A percentile compares a stretch with the other conserved stretches of the same genome.
Conservation (phyloP, 805 yeast genomes). For the Pichia deserticola region DNA sequence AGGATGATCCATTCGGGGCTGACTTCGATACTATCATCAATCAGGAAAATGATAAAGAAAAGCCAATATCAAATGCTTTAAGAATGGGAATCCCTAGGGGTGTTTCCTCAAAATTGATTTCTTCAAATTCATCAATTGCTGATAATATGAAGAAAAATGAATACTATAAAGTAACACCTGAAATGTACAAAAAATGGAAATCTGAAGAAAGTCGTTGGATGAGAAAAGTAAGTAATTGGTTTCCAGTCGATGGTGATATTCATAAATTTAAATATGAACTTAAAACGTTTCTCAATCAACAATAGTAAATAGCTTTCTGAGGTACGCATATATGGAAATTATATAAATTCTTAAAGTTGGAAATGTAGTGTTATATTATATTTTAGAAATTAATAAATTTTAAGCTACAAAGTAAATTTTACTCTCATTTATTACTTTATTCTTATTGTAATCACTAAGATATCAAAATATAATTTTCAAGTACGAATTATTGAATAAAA, state of each 20-base stretch:
- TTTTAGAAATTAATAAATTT: too few relatives aligned
- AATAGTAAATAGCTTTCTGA: too few relatives aligned
- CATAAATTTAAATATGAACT: slow-evolving; percentile 26
- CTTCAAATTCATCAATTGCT: slow-evolving; percentile 10
- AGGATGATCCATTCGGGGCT: slow-evolving; percentile 41
- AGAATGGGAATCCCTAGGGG: slow-evolving; percentile 13
- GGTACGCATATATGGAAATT: too few relatives aligned
- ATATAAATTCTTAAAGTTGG: too few relatives aligned
- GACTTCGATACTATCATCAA: slow-evolving; percentile 34
- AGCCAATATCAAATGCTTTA: neutral
- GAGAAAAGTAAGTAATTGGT: slow-evolving; percentile 31
- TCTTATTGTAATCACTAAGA: too few relatives aligned
- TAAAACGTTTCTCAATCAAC: slow-evolving; percentile 24
- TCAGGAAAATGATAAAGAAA: neutral
- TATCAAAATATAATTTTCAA: too few relatives aligned
- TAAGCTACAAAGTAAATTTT: too few relatives aligned
- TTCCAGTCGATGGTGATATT: slow-evolving; percentile 21
- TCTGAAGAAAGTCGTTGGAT: slow-evolving; percentile 29
- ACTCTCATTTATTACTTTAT: too few relatives aligned
- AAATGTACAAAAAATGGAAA: slow-evolving; percentile 24
- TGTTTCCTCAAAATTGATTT: slow-evolving; percentile 6
- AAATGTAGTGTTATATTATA: too few relatives aligned
- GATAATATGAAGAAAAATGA: slow-evolving; percentile 7
- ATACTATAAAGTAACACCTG: slow-evolving; percentile 20
- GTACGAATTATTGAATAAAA: too few relatives aligned